Conservation (phyloP, 352 stramenopile species). For the Phytophthora agathidicida region DNA sequence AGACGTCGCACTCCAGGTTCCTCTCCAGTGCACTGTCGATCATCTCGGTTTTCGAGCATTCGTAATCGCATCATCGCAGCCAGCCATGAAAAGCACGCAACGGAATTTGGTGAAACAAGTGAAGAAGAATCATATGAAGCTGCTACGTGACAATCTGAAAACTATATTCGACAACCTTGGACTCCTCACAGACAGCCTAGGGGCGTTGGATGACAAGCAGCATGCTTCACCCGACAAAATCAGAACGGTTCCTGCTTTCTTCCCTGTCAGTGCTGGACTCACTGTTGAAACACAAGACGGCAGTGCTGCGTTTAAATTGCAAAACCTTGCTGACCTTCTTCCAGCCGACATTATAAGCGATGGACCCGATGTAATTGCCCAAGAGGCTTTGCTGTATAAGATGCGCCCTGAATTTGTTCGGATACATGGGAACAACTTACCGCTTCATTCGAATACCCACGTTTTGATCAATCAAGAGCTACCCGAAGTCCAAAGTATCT, state of each 20-base stretch:
- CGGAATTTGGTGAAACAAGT: slow-evolving; percentile 1
- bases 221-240: not conserved
- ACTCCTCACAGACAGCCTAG: slow-evolving; percentile 43
- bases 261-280: slow-evolving; percentile 24
- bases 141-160: slow-evolving; percentile 24
- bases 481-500: not conserved
- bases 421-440: slow-evolving; percentile 39
- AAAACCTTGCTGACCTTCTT: slow-evolving; percentile 45
- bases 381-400: slow-evolving; percentile 32
- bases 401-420: slow-evolving; percentile 64
- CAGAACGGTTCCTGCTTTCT: slow-evolving; percentile 23
- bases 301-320: slow-evolving; percentile 16
- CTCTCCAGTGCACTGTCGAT: slow-evolving; percentile 66
- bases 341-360: slow-evolving; percentile 30
- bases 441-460: slow-evolving; percentile 45
- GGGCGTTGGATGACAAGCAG: not conserved
- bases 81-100: slow-evolving; percentile 15
- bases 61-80: slow-evolving; percentile 43
- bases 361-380: slow-evolving; percentile 6
- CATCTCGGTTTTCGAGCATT: slow-evolving; percentile 61
- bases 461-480: not conserved
- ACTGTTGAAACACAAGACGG: slow-evolving; percentile 4
- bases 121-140: slow-evolving; percentile 3
- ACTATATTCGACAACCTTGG: slow-evolving; percentile 33
- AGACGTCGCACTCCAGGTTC: slow-evolving; percentile 31